Evolutionary conservation across 495 filamentous ascomycete genomes (phyloP).

Genomic region (Cladorrhinum samala): DNA sequence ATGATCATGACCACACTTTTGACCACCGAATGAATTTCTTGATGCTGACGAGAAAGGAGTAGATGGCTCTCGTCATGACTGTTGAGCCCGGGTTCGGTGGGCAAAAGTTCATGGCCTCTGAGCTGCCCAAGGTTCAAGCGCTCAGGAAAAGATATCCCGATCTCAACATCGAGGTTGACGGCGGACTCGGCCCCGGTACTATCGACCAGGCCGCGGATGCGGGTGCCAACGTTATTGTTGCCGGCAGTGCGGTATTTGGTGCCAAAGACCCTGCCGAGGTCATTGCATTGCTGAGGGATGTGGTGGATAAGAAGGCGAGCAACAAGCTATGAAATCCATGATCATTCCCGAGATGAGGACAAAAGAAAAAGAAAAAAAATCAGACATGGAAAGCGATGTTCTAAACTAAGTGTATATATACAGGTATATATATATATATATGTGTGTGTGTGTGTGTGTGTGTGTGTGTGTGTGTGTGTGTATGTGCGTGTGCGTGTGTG

Average conservation of each 20-base stretch:
- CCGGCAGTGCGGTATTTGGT: conserved; percentile 94
- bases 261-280: conserved; percentile 82
- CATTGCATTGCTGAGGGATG: conserved; percentile 68
- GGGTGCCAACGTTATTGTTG: conserved; percentile 96
- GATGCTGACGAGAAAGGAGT: neutral
- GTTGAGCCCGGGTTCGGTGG: conserved; percentile 97
- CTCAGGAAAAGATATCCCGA: conserved; percentile 80
- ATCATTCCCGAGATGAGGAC: neutral
- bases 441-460: too few species aligned
- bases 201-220: conserved; percentile 93
- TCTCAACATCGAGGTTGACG: conserved; percentile 95
- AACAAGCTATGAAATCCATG: conserved; percentile 8
- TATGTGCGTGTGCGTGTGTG: too few species aligned
- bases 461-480: too few species aligned
- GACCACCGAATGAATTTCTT: neutral
- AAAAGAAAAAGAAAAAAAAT: neutral
- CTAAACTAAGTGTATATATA: too few species aligned
- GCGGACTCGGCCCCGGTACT: conserved; percentile 78
- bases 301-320: conserved; percentile 59
- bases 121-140: conserved; percentile 86
- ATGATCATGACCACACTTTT: neutral
- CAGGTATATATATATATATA: too few species aligned
- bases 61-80: conserved; percentile 99
- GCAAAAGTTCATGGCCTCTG: conserved; percentile 95
- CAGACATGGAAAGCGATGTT: too few species aligned